Conservation (phyloP, 208 protist genomes). For the Acanthamoeba castellanii region DNA sequence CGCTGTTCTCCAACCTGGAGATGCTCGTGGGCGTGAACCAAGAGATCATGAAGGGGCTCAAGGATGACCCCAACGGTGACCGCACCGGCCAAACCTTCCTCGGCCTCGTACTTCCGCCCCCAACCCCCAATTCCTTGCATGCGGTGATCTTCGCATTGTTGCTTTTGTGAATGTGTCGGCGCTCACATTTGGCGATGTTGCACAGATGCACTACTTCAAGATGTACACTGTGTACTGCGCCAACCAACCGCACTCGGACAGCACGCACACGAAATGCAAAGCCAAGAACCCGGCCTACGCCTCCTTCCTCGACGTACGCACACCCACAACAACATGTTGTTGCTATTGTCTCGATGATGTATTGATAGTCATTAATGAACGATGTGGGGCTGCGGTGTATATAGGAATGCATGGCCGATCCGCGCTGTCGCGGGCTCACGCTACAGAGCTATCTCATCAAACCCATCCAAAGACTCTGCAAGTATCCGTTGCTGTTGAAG, state of each 20-base stretch:
- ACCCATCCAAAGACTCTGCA: conserved; percentile 14
- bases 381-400: too few relatives aligned
- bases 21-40: conserved; percentile 26
- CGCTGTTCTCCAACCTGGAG: conserved; percentile 36
- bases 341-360: too few relatives aligned
- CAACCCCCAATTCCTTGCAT: too few relatives aligned
- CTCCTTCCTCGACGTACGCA: neutral
- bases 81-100: neutral
- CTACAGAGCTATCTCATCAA: conserved; percentile 13
- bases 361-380: too few relatives aligned
- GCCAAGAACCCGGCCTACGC: neutral
- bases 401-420: conserved; percentile 54
- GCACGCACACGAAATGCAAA: neutral
- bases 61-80: neutral
- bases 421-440: neutral
- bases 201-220: conserved; percentile 65
- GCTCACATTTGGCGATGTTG: too few relatives aligned
- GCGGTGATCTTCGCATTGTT: too few relatives aligned
- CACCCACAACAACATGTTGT: too few relatives aligned
- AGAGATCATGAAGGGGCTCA: conserved; percentile 14
- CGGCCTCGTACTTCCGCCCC: neutral
- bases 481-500: conserved; percentile 34
- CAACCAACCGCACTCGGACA: neutral
- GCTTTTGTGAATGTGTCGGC: too few relatives aligned
- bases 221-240: conserved; percentile 53